Percentiles rank a stretch among this genome's conserved stretches.
These are phyloP conservation scores for Magnusiomyces tetraspermus DNA, from an alignment of 1,139 yeast species.

Conservation along the genomic window DNA sequence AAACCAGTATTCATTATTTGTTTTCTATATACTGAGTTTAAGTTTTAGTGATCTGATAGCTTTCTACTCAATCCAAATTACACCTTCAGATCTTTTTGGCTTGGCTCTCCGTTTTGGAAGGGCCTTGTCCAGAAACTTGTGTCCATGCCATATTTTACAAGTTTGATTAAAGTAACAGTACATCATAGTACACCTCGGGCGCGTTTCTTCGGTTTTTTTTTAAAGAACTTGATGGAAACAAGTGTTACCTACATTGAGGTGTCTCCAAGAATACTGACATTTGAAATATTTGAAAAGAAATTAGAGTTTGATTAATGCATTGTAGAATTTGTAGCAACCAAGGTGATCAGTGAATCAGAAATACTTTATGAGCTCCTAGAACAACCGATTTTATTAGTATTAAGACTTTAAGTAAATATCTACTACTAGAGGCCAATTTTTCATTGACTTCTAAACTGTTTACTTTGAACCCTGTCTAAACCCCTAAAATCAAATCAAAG, in stretches of 20 bases:
- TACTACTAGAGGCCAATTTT: too few species aligned
- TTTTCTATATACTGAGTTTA: not conserved
- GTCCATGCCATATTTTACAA: conserved; percentile 4
- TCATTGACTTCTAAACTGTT: too few species aligned
- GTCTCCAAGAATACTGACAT: conserved; percentile 29
- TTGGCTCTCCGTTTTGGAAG: conserved; percentile 18
- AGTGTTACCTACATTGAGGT: conserved; percentile 18
- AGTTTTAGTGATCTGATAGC: not conserved
- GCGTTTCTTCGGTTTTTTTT: conserved; percentile 1
- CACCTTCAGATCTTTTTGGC: conserved; percentile 16
- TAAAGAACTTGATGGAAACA: conserved; percentile 1
- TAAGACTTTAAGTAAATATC: too few species aligned
- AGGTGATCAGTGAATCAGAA: not conserved
- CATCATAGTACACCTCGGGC: conserved; percentile 27
- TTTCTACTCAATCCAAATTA: not conserved
- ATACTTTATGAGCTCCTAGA: too few species aligned
- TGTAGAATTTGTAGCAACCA: not conserved
- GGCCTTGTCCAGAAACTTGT: conserved; percentile 2
- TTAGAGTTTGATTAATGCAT: not conserved
- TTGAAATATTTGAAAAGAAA: too few species aligned
- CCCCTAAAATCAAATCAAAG: too few species aligned
- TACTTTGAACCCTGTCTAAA: too few species aligned
- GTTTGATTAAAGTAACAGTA: conserved; percentile 16
- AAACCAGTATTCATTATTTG: not conserved
- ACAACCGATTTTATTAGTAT: too few species aligned